Percentiles rank a stretch among this genome's conserved stretches.
Conservation (phyloP, 2,329 filamentous ascomycete species). For the Exserohilum rostratum region DNA sequence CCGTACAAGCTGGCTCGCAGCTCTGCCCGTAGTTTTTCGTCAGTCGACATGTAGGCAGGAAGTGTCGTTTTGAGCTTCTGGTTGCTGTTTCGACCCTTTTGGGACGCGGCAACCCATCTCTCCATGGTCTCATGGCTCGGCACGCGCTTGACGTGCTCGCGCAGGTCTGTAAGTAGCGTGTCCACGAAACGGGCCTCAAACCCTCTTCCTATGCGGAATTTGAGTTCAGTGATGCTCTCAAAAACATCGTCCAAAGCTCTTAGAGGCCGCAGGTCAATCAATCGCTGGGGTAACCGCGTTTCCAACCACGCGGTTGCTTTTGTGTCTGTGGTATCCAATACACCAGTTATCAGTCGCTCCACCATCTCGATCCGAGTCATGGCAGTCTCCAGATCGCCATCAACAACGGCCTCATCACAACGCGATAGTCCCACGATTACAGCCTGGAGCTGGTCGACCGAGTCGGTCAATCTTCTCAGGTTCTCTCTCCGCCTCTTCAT, state of each 20-base stretch:
- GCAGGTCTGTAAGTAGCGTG: slow-evolving; percentile 78
- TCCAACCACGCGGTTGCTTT: slow-evolving; percentile 42
- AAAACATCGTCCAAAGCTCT: slow-evolving; percentile 81
- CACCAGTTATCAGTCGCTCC: slow-evolving; percentile 80
- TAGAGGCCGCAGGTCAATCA: slow-evolving; percentile 75
- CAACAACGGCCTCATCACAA: slow-evolving; percentile 82
- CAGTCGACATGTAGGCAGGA: slow-evolving; percentile 79
- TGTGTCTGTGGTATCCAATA: slow-evolving; percentile 54
- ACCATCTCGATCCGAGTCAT: slow-evolving; percentile 77
- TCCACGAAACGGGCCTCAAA: slow-evolving; percentile 83
- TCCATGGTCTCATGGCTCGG: slow-evolving; percentile 75
- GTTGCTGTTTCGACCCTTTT: slow-evolving; percentile 71
- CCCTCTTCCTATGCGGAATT: slow-evolving; percentile 81
- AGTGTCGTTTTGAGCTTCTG: slow-evolving; percentile 69
- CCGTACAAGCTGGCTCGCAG: slow-evolving; percentile 76
- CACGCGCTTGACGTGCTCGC: slow-evolving; percentile 77
- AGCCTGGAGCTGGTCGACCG: slow-evolving; percentile 79
- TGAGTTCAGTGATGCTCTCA: slow-evolving; percentile 75
- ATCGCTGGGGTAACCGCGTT: slow-evolving; percentile 46
- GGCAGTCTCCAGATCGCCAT: slow-evolving; percentile 81
- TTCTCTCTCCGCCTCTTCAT: slow-evolving; percentile 84
- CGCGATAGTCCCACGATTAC: slow-evolving; percentile 76
- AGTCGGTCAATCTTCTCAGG: slow-evolving; percentile 77
- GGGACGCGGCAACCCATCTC: slow-evolving; percentile 81
- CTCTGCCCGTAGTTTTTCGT: slow-evolving; percentile 71